Evolutionary conservation across 768 basidiomycete genomes (phyloP), one percentile per base, ranked within the genome.

Genomic region (Amanita rubescens): DNA sequence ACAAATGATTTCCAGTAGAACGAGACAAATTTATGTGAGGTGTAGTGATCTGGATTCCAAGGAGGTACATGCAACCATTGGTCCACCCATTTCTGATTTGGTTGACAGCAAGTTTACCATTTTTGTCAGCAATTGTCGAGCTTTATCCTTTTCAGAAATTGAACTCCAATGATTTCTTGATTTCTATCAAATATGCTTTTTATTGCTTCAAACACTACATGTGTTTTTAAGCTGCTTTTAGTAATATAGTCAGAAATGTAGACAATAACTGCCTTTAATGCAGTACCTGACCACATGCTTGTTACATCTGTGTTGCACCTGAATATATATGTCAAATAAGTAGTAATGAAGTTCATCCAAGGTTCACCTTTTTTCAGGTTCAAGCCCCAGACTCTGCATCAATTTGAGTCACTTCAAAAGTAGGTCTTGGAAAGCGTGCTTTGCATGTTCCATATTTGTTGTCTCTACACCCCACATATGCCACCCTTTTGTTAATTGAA

Each of bases 161-260:
- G 41, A 24, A 10, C n/a, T 10, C 50, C 6, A 63, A 33, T 3
- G 59, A 57, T 5, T 53, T 58, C 49, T 37, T 56, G 41, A 19
- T 49, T 2, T 7, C 35, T 49, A 2, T 49, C 20, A 25, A 35
- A 35, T 35, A 34, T 35, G 10, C 46, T 48, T 14, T 48, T 30
- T 5, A 48, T 30, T 8, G 17, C 33, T 5, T 48, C 46, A 55
- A 64, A 64, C 3, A 65, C 56, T 22, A 61, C 57, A 54, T 72
- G 61, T 1, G 67, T 67, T 46, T 69, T 71, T n/a, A 74, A 45
- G 0, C 48, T 3, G 17, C 33, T 34, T 38, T 69, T 68, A 1
- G 62, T 64, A 12, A 69, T 58, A 53, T 69, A 67, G 46, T 68
- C 66, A 1, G 66, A 54, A 9, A 72, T 60, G 61, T 73, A 72